Base-by-base conservation (phyloP, 345 rosid genomes). In the Clarkia xantiana region DNA sequence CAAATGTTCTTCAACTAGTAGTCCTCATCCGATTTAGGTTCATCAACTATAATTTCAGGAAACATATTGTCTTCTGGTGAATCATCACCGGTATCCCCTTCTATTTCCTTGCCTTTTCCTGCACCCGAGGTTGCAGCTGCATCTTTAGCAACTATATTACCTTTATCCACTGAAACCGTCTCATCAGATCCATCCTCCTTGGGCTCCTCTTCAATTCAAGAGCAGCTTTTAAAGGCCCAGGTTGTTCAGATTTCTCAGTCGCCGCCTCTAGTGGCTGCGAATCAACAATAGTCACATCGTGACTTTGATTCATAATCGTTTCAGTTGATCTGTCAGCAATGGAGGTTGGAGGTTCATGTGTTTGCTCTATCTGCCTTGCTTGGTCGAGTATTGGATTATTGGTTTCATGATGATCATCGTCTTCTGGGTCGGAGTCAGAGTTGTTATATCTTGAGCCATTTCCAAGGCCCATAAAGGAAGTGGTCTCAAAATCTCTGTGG, bases 11-110 rank as follows among this genome's bases (percentile, higher is more conserved):
- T 29, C 9, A 29, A 29, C 5, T 10, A 29, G 9, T 29, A 29
- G 36, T 44, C 49, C 53, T 62, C 60, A 52, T 60, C 74, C 7
- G 79, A 67, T 67, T 75, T 81, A 16, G 79, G 70, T 49, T 73
- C 77, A 0, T 41, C 76, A 10, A 68, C 74, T 11, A 76, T 71
- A 14, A 78, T 76, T 14, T 57, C 73, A 0, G 82, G 84, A 42
- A 73, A 40, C 1, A 74, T 63, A 44, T 29, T 29, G 8, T 62
- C 79, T 13, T 51, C 16, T 4, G 78, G 68, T 9, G 67, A 54
- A 47, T 71, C 71, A 1, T 59, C 39, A 13, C 67, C 78, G 12
- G 47, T n/a, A 29, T 69, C 67, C 18, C 3, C 15, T 13, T 36
- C 17, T 39, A 20, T 14, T 17, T 46, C 45, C 48, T 58, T 58